Conservation (phyloP, 2,329 filamentous ascomycete species). For the Arachnomyces sp. region DNA sequence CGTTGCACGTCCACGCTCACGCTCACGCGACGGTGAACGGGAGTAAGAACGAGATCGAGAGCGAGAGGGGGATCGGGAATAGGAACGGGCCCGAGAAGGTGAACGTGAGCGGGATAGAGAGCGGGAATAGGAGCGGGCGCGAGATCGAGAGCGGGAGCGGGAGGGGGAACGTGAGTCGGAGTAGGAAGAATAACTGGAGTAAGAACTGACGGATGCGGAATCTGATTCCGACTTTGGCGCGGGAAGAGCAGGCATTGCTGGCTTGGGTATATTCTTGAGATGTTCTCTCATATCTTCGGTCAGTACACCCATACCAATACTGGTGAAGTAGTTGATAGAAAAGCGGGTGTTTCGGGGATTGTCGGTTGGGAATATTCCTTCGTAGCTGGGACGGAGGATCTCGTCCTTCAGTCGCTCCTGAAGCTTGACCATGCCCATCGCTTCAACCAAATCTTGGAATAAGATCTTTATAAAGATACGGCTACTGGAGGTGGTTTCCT, state of each 20-base stretch:
- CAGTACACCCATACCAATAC: slow-evolving; percentile 87
- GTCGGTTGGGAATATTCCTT: slow-evolving; percentile 83
- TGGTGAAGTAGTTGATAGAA: slow-evolving; percentile 99
- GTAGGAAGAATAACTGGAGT: slow-evolving; percentile 72
- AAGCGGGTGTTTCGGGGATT: slow-evolving; percentile 86
- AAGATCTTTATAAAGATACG: slow-evolving; percentile 98
- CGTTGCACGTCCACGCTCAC: slow-evolving; percentile 7
- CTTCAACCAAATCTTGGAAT: slow-evolving; percentile 84
- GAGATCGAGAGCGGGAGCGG: slow-evolving; percentile 38
- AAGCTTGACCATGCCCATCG: slow-evolving; percentile 73
- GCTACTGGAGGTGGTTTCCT: slow-evolving; percentile 91
- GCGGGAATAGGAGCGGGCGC: slow-evolving; percentile 15
- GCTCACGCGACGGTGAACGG: slow-evolving; percentile 11
- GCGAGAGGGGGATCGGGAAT: slow-evolving; percentile 15
- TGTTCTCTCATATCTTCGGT: slow-evolving; percentile 93
- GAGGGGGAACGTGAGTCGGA: slow-evolving; percentile 35
- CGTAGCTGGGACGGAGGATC: slow-evolving; percentile 65
- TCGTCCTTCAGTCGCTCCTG: slow-evolving; percentile 70
- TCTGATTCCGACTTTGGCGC: slow-evolving; percentile 51
- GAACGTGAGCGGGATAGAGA: slow-evolving; percentile 10
- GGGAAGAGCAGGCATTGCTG: slow-evolving; percentile 61
- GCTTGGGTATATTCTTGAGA: slow-evolving; percentile 82
- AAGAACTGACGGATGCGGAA: slow-evolving; percentile 56
- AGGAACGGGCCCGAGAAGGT: slow-evolving; percentile 18
- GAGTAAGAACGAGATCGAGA: slow-evolving; percentile 33